A percentile compares a stretch with the other conserved stretches of the same genome.
Evolutionary conservation across 345 rosid species (phyloP).

Genomic region (Linum tenue): DNA sequence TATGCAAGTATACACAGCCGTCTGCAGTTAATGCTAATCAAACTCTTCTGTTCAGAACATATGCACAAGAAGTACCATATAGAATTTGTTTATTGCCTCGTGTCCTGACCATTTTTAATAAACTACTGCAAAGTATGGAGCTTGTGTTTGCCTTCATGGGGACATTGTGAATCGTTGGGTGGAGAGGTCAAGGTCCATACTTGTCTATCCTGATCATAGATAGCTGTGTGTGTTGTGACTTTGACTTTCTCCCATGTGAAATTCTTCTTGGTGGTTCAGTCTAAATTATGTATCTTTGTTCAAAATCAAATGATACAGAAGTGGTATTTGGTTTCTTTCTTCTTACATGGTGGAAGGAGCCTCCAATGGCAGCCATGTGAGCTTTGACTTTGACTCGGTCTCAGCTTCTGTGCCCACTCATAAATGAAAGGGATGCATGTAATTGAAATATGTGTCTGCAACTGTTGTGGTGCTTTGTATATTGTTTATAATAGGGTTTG

Average conservation of each 20-base stretch:
- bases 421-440: neutral
- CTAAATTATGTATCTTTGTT: neutral
- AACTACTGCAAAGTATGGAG: slow-evolving; percentile 10
- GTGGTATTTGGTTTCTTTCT: neutral
- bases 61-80: too few relatives aligned
- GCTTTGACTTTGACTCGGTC: slow-evolving; percentile 19
- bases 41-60: too few relatives aligned
- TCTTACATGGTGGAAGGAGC: neutral
- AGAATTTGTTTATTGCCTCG: too few relatives aligned
- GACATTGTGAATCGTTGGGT: neutral
- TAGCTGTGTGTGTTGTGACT: neutral
- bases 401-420: neutral
- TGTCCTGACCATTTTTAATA: neutral
- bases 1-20: too few relatives aligned
- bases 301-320: neutral
- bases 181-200: neutral
- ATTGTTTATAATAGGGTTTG: neutral
- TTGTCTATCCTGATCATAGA: neutral
- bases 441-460: neutral
- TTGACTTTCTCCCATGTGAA: slow-evolving; percentile 10
- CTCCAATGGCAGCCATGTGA: neutral
- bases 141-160: slow-evolving; percentile 7
- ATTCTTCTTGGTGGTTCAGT: neutral
- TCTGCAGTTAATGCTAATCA: too few relatives aligned
- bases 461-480: neutral